Base-by-base conservation (phyloP, 2,329 filamentous ascomycete genomes). In the Emergomyces pasteurianus region DNA sequence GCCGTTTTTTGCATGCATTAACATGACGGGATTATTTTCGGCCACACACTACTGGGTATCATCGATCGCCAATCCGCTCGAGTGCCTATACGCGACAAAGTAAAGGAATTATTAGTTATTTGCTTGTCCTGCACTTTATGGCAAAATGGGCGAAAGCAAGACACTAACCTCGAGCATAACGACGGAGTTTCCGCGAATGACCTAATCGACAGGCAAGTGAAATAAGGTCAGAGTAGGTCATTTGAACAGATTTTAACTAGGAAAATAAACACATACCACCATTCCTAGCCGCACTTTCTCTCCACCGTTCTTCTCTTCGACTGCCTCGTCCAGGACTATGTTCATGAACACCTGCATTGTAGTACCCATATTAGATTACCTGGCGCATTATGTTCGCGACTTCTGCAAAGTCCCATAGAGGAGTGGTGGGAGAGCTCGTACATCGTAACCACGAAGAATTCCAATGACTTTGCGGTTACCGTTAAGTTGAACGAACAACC, bases 381-480 rank as follows among this genome's bases (percentile, higher is more conserved):
- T 14, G 21, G n/a, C 21, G n/a, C 34, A 36, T 14, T 18, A 18
- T 40, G 21, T 23, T 26, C 8, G n/a, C 12, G 21, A 23, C 34
- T 16, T 21, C 28, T 8, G 36, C 38, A 28, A 50, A 47, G n/a
- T 42, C 54, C 34, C n/a, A 23, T 14, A 46, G 10, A 21, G 3
- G 49, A 46, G 55, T 58, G 42, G 38, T 23, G 55, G 23, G 10
- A 59, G 34, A 46, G 40, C 26, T 70, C 87, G 66, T 79, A 96
- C 94, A 85, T 99, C 94, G 77, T 97, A 99, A 63, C 94, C 94
- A 66, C 94, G 87, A 62, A 99, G 83, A 58, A 96, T 84, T 60
- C 95, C 94, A 74, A 96, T 90, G 64, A 99, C 92, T 78, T 96
- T 97, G 75, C 94, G 89, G 76, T 92, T 96, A 72, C 94, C 94